phyloP scores from a whole-genome alignment of 169 alveolate species.

The Plasmodium reichenowi region DNA sequence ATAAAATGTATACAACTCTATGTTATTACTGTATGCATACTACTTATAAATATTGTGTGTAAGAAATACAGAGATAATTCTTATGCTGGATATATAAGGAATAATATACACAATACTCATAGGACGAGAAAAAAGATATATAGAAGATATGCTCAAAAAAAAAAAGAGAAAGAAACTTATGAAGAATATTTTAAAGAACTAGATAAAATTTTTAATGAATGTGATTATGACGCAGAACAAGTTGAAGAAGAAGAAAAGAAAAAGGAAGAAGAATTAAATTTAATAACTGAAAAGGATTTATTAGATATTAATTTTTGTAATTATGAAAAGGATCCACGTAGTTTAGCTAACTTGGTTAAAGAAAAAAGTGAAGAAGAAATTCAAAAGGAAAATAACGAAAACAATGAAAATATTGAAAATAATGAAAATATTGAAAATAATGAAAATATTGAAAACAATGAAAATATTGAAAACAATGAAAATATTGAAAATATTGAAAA shows the following conservation, averaged over 20 bases:
- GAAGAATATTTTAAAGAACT: conserved; percentile 57
- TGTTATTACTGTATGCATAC: not conserved
- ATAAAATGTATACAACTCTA: conserved; percentile 4
- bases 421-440: conserved; percentile 2
- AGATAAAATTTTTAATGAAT: conserved; percentile 60
- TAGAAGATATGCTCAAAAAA: conserved; percentile 9
- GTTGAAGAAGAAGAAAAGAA: conserved; percentile 67
- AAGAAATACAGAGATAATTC: not conserved
- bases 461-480: conserved; percentile 1
- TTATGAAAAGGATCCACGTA: conserved; percentile 72
- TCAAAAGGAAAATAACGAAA: not conserved
- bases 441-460: not conserved
- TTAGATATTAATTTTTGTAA: conserved; percentile 58
- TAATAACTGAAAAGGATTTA: conserved; percentile 35
- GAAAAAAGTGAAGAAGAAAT: conserved; percentile 16
- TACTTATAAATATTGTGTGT: not conserved
- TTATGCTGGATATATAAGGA: not conserved
- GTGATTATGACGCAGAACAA: conserved; percentile 47
- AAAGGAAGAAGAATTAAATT: conserved; percentile 39
- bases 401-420: not conserved
- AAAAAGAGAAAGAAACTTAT: conserved; percentile 38
- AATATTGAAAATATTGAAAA: not conserved
- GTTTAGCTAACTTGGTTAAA: conserved; percentile 40
- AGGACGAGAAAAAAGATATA: not conserved
- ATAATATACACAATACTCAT: not conserved